Base-by-base conservation (phyloP, 345 rosid genomes). In the Diplotaxis tenuifolia region DNA sequence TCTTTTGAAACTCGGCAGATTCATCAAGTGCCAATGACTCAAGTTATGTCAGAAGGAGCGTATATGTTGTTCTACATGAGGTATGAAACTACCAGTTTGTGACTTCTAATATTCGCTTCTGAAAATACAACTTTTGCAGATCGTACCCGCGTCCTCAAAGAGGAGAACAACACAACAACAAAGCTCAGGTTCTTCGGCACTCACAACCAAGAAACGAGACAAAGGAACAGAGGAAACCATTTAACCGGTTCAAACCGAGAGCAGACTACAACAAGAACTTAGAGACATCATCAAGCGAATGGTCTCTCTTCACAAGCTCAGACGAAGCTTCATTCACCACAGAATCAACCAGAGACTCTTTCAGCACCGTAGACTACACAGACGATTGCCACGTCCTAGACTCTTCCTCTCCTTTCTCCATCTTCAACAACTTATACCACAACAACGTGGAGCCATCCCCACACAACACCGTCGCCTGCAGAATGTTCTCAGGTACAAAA, bases 41-140 rank as follows among this genome's bases (percentile, higher is more conserved):
- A 87, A 75, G 97, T 91, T 79, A 91, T 91, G 97, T 91, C 92
- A 8, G 97, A 91, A 82, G 97, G 91, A 74, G 97, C 95, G 62
- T 91, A 91, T 67, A 91, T 91, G 69, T 77, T 91, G 80, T 91
- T 91, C 80, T 91, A 91, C 84, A 89, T 64, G 80, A 89, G 97
- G 97, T 89, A 85, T 72, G 58, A 21, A 62, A 9, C 3, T 19
- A 57, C 56, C 28, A 0, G 12, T 6, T 42, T 62, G 34, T 2
- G 11, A 21, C 9, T n/a, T 45, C 8, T 45, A 45, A 45, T 45
- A 3, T 45, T n/a, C 0, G 50, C 50, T 45, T 40, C 69, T 60
- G 28, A 29, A 59, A 11, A 4, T 7, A 28, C 12, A 7, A 0
- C 1, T 40, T 47, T 38, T 60, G 59, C 68, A 91, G 97, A 88